Evolutionary conservation across 2,329 filamentous ascomycete species (phyloP).

Genomic region (Ceratocystis destructans): DNA sequence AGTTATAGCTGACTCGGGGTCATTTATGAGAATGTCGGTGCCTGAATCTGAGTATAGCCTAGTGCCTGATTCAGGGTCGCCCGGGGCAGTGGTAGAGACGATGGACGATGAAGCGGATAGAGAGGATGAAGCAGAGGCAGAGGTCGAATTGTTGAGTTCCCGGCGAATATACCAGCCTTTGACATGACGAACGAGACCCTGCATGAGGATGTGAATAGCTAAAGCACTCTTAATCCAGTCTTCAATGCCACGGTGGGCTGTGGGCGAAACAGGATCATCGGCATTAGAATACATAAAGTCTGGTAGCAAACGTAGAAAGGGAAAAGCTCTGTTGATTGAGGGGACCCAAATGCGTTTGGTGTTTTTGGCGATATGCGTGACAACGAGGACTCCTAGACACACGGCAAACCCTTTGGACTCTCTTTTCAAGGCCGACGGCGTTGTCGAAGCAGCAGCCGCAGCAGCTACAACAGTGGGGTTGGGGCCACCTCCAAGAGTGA

Average conservation of each 20-base stretch:
- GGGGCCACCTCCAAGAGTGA: conserved; percentile 61
- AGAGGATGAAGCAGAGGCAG: conserved; percentile 18
- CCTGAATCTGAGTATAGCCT: conserved; percentile 11
- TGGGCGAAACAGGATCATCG: background rate
- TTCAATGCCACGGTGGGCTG: conserved; percentile 5
- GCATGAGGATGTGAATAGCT: conserved; percentile 61
- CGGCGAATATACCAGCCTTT: conserved; percentile 53
- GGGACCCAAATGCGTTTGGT: conserved; percentile 17
- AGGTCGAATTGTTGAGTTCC: conserved; percentile 37
- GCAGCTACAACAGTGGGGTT: conserved; percentile 27
- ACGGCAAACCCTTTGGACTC: conserved; percentile 32
- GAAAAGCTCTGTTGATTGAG: conserved; percentile 9
- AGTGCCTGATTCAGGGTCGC: conserved; percentile 21
- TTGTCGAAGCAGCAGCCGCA: background rate
- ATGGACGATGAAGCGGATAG: background rate
- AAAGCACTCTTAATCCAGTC: conserved; percentile 52
- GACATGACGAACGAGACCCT: conserved; percentile 57
- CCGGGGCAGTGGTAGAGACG: conserved; percentile 24
- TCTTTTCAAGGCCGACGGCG: conserved; percentile 42
- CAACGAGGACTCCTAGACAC: conserved; percentile 10
- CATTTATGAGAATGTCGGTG: conserved; percentile 20
- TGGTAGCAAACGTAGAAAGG: conserved; percentile 5
- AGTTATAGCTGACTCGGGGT: conserved; percentile 27
- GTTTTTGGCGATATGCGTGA: conserved; percentile 10
- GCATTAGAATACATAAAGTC: conserved; percentile 15